A percentile compares a stretch with the other conserved stretches of the same genome.
Conservation (phyloP, 129 eudicot species). For the Silybum marianum region DNA sequence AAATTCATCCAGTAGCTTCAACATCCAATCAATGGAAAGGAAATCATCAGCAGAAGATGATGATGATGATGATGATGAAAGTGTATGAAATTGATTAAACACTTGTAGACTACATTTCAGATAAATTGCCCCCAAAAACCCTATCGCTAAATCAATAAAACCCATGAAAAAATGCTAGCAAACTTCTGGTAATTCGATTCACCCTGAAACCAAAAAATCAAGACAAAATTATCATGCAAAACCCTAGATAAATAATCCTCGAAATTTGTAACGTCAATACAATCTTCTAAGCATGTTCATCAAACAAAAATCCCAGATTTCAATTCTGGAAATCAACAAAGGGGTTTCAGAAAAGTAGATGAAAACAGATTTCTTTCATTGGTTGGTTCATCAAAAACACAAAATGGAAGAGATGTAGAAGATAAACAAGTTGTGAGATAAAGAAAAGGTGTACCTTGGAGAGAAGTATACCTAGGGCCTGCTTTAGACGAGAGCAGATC, state of each 20-base stretch:
- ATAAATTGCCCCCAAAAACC: constrained; percentile 10
- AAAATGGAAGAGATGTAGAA: background rate
- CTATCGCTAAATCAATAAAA: background rate
- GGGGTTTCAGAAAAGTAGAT: background rate
- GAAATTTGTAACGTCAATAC: background rate
- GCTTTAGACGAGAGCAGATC: too few relatives aligned
- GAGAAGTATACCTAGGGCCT: too few relatives aligned
- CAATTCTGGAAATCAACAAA: background rate
- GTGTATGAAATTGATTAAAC: constrained; percentile 41
- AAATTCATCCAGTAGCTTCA: constrained; percentile 56
- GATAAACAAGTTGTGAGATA: too few relatives aligned
- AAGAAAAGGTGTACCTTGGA: constrained; percentile 18
- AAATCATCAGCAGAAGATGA: constrained; percentile 50
- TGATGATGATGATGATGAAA: too few relatives aligned
- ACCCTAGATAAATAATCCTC: background rate
- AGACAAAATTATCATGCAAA: constrained; percentile 21
- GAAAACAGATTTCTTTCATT: too few relatives aligned
- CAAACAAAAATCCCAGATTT: background rate
- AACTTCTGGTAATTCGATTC: background rate
- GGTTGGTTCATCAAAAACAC: background rate
- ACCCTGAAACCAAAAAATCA: constrained; percentile 27
- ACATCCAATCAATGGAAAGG: constrained; percentile 65
- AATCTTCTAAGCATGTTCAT: background rate
- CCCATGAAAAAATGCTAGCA: constrained; percentile 4
- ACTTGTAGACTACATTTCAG: constrained; percentile 57